Percentiles rank a stretch among this genome's conserved stretches.
phyloP scores from a whole-genome alignment of 495 filamentous ascomycete species.

The Tuber melanosporum region DNA sequence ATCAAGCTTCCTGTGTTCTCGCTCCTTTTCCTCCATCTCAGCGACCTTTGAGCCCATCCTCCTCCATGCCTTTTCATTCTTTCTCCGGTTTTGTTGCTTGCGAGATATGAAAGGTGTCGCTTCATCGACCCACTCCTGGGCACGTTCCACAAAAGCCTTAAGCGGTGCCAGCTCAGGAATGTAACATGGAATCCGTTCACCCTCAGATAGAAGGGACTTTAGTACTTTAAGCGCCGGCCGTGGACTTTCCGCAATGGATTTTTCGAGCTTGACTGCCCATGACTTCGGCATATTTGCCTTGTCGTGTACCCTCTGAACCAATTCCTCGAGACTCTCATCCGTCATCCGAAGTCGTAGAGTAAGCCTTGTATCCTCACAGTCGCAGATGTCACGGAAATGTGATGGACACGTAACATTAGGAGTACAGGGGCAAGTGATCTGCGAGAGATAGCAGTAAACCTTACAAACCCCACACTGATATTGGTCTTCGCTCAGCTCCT shows the following conservation, averaged over 20 bases:
- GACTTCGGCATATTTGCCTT: slow-evolving; percentile 76
- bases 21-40: slow-evolving; percentile 82
- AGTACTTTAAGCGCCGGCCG: slow-evolving; percentile 80
- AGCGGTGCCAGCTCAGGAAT: slow-evolving; percentile 76
- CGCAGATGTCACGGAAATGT: slow-evolving; percentile 41
- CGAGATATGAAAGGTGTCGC: slow-evolving; percentile 94
- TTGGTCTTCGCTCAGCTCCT: slow-evolving; percentile 78
- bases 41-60: slow-evolving; percentile 57
- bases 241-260: slow-evolving; percentile 69
- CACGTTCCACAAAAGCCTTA: slow-evolving; percentile 82
- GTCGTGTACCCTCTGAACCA: slow-evolving; percentile 72
- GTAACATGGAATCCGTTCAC: slow-evolving; percentile 94
- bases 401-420: slow-evolving; percentile 39
- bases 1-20: slow-evolving; percentile 81
- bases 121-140: slow-evolving; percentile 97
- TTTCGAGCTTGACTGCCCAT: slow-evolving; percentile 88
- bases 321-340: slow-evolving; percentile 58
- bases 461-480: slow-evolving; percentile 91
- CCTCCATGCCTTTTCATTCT: slow-evolving; percentile 90
- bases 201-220: slow-evolving; percentile 78
- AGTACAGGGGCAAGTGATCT: slow-evolving; percentile 63
- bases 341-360: slow-evolving; percentile 54
- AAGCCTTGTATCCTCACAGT: slow-evolving; percentile 36
- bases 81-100: slow-evolving; percentile 96
- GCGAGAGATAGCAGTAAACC: slow-evolving; percentile 81